These are phyloP conservation scores for Daldinia grandis DNA, from an alignment of 495 filamentous ascomycete genomes.

Conservation along the genomic window DNA sequence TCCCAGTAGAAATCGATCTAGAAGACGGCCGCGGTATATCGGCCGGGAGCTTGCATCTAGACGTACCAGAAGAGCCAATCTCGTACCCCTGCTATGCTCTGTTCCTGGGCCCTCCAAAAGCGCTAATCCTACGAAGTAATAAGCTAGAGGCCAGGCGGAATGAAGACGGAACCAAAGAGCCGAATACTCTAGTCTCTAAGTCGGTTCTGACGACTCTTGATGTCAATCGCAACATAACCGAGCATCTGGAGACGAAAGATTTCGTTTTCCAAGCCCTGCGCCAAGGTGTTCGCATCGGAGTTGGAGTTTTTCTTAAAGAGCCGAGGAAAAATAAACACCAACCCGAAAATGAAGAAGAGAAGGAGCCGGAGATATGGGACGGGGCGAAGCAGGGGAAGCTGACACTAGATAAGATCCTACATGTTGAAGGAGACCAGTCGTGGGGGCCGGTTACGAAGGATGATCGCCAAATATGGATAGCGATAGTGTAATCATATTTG, in stretches of 20 bases:
- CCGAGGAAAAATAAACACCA: slow-evolving; percentile 3
- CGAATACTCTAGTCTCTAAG: neutral
- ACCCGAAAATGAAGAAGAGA: neutral
- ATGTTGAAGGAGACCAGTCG: slow-evolving; percentile 22
- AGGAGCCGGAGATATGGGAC: slow-evolving; percentile 21
- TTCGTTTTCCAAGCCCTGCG: slow-evolving; percentile 18
- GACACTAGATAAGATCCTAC: slow-evolving; percentile 33
- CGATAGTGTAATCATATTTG: slow-evolving; percentile 18
- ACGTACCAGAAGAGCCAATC: slow-evolving; percentile 19
- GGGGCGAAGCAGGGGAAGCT: slow-evolving; percentile 31
- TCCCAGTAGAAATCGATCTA: slow-evolving; percentile 29
- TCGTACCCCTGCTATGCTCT: slow-evolving; percentile 29
- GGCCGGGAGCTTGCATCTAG: slow-evolving; percentile 22
- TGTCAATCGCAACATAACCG: slow-evolving; percentile 13
- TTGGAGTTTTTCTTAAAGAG: slow-evolving; percentile 22
- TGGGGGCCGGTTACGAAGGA: slow-evolving; percentile 32
- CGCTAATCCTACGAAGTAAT: slow-evolving; percentile 22
- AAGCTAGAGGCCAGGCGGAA: slow-evolving; percentile 15
- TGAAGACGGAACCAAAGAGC: slow-evolving; percentile 4
- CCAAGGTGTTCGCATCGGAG: slow-evolving; percentile 15
- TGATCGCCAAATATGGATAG: slow-evolving; percentile 22
- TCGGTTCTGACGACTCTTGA: neutral
- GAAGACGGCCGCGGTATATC: slow-evolving; percentile 27
- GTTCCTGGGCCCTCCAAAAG: slow-evolving; percentile 30
- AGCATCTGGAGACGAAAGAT: slow-evolving; percentile 3